Base-by-base conservation (phyloP, 164 flowering plant species). In the Brasenia schreberi region DNA sequence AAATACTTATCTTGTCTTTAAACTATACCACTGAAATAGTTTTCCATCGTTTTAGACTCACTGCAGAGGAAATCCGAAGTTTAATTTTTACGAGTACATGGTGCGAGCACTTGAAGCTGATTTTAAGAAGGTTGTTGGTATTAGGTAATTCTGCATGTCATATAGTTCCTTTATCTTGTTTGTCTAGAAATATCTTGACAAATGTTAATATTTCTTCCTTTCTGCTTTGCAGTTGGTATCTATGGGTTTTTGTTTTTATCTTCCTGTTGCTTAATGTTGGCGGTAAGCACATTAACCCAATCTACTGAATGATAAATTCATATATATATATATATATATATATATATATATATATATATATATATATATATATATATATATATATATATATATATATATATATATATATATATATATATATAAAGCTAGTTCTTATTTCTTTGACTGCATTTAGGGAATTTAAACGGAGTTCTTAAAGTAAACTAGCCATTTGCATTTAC, bases 71-170 rank as follows among this genome's bases (percentile, higher is more conserved):
- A 71, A 66, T 61, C 73, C 73, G 14, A 71, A 71, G 45, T 71
- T 71, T 63, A 43, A 71, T 62, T 71, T 71, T 62, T 62, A 71
- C 59, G 66, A 62, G 59, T 71, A 71, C 66, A 71, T 71, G 73
- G 53, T 71, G 16, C 69, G 73, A 9, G 73, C 69, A 11, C 69
- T 71, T 45, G 69, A 66, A 71, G 73, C 69, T 39, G 73, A 66
- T 18, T 71, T 71, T 56, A 71, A 66, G 69, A 71, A 63, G 63
- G 73, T 71, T 56, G 69, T 71, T 71, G 73, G 73, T 56, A 71
- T 71, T 66, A 71, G 73, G 73, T 71, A 71, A 61, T 61, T 18
- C 18, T 61, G 63, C 23, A 7, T 3, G 33, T 61, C 33, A 12
- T 9, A 61, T 61, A 18, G 18, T n/a, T 18, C 23, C n/a, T 61